phyloP scores from a whole-genome alignment of 1,139 yeast genomes.

The Pichia sp. region DNA sequence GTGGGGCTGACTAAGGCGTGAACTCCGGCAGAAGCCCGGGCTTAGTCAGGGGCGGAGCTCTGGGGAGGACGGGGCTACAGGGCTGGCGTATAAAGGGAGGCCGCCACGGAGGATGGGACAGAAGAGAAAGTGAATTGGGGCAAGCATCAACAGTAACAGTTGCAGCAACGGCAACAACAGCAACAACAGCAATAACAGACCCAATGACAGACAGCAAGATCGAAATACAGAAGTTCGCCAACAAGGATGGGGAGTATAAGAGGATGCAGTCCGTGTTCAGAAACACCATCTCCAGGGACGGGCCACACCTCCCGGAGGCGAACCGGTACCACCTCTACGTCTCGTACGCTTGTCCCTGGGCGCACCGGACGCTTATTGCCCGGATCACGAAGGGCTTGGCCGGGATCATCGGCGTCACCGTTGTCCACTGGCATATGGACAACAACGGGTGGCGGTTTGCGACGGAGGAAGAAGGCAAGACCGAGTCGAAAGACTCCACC shows the following conservation, averaged over 20 bases:
- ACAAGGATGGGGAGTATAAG: constrained; percentile 50
- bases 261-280: constrained; percentile 50
- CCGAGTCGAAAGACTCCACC: constrained; percentile 46
- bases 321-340: constrained; percentile 86
- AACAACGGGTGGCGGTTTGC: constrained; percentile 83
- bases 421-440: constrained; percentile 88
- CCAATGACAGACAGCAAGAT: constrained; percentile 10
- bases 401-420: constrained; percentile 59
- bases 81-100: too few relatives aligned
- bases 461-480: constrained; percentile 34
- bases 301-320: constrained; percentile 61
- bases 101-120: too few relatives aligned
- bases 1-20: too few relatives aligned
- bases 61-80: too few relatives aligned
- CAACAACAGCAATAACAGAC: not conserved
- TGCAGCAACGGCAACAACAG: not conserved
- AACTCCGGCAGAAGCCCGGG: too few relatives aligned
- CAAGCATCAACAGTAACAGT: not conserved
- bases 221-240: constrained; percentile 38
- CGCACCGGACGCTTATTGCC: constrained; percentile 78
- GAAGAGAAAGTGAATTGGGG: not conserved
- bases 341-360: constrained; percentile 93
- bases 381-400: constrained; percentile 76
- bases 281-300: constrained; percentile 58
- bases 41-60: too few relatives aligned